Evolutionary conservation across 495 filamentous ascomycete genomes (phyloP).

Genomic region (Annulohypoxylon moriforme): DNA sequence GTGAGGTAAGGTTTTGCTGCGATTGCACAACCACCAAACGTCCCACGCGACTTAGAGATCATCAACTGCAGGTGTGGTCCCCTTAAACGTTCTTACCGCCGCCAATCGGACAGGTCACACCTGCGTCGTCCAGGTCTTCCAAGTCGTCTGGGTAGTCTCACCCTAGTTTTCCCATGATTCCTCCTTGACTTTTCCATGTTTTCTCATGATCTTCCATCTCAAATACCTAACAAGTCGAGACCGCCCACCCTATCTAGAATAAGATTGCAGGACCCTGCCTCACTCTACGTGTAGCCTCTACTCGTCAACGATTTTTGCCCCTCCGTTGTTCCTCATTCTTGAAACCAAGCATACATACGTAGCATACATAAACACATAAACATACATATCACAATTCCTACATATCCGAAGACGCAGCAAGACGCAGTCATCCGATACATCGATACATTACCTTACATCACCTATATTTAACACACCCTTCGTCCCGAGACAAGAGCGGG

Average conservation of each 20-base stretch:
- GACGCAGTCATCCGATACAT: slow-evolving; percentile 30
- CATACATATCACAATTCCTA: not conserved
- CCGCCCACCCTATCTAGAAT: slow-evolving; percentile 31
- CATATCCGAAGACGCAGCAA: slow-evolving; percentile 24
- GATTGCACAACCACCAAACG: slow-evolving; percentile 35
- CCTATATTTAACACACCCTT: slow-evolving; percentile 32
- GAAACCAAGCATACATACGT: slow-evolving; percentile 33
- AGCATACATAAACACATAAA: slow-evolving; percentile 13
- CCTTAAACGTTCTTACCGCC: slow-evolving; percentile 32
- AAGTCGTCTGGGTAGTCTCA: slow-evolving; percentile 15
- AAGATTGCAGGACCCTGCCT: slow-evolving; percentile 27
- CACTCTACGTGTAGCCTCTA: slow-evolving; percentile 42
- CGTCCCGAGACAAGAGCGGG: slow-evolving; percentile 21
- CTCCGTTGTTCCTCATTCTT: slow-evolving; percentile 29
- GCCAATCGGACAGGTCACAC: slow-evolving; percentile 45
- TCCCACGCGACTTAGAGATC: slow-evolving; percentile 43
- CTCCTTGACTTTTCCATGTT: not conserved
- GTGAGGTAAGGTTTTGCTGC: slow-evolving; percentile 24
- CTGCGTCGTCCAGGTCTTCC: slow-evolving; percentile 29
- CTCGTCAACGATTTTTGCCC: slow-evolving; percentile 31
- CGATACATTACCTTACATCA: not conserved
- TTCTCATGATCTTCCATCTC: slow-evolving; percentile 5
- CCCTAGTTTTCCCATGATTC: slow-evolving; percentile 20
- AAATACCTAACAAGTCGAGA: slow-evolving; percentile 28
- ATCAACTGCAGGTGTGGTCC: slow-evolving; percentile 35